phyloP scores from a whole-genome alignment of 768 basidiomycete species.

The Hortiboletus flavorubellus region DNA sequence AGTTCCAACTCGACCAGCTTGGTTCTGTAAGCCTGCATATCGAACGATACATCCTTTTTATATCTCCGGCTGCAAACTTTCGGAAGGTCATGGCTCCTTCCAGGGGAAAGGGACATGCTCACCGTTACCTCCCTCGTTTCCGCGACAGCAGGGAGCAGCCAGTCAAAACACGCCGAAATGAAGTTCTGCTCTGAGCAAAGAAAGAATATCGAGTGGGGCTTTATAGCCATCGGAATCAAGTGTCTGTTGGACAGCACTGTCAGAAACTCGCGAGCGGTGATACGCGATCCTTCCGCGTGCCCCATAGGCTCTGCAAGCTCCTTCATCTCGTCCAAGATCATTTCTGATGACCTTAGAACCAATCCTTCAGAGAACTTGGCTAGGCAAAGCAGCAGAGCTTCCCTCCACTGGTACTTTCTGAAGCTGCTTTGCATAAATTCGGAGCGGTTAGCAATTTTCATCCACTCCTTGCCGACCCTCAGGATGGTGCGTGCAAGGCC shows the following conservation, averaged over 20 bases:
- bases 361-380: not conserved
- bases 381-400: not conserved
- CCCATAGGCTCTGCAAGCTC: too few relatives aligned
- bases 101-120: too few relatives aligned
- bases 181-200: conserved; percentile 5
- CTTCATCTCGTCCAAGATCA: too few relatives aligned
- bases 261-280: too few relatives aligned
- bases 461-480: not conserved
- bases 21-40: too few relatives aligned
- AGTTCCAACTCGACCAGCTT: too few relatives aligned
- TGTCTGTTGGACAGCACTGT: not conserved
- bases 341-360: not conserved
- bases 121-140: too few relatives aligned
- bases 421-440: conserved; percentile 1
- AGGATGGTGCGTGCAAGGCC: not conserved
- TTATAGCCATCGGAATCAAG: not conserved
- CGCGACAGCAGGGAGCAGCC: not conserved
- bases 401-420: conserved; percentile 7
- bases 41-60: too few relatives aligned
- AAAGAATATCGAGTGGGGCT: conserved; percentile 6
- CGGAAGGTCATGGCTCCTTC: too few relatives aligned
- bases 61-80: too few relatives aligned
- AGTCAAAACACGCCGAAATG: not conserved
- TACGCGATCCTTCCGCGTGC: too few relatives aligned
- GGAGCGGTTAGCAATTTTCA: not conserved